Base-by-base conservation (phyloP, 371 early-diverging fungal species). In the Mortierella sp. region DNA sequence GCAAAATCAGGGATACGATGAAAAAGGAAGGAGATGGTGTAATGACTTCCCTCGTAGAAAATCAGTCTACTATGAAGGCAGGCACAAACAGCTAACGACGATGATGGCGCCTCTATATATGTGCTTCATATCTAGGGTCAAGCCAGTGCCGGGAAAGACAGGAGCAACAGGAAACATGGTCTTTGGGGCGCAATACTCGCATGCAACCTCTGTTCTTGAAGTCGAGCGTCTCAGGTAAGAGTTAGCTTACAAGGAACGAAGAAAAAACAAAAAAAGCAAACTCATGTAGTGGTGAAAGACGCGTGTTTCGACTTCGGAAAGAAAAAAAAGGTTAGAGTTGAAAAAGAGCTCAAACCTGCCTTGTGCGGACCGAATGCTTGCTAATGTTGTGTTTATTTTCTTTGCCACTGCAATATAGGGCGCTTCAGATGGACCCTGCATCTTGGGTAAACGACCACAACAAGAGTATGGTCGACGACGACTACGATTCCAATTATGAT, bases 161-260 rank as follows among this genome's bases (percentile, higher is more conserved):
- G 86, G 86, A 28, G 86, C 77, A 5, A 79, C 86, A 51, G 86
- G 86, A 21, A 85, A 85, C 48, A 86, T 82, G 86, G 82, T 86
- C 37, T 86, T 86, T 73, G 86, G 86, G 31, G 86, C 86, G 24
- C 86, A 86, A 54, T 86, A 86, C 51, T 86, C 86, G n/a, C 86
- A 86, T 64, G 80, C 82, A 2, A 86, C 86, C 21, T 79, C 86
- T 24, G 75, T 82, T 1, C 59, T 79, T n/a, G 86, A 86, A 34
- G 86, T 86, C 3, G 86, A 86, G 21, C 86, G 86, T 28, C 69
- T 86, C 21, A 82, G 82, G 82, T 79, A 86, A 71, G 44, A 26
- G 37, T 3, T 48, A 21, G 9, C 19, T 59, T 54, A 16, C 75
- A 67, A 31, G 6, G 14, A 44, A 1, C n/a, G 19, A 0, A 9